A percentile compares a stretch with the other conserved stretches of the same genome.
Evolutionary conservation across 306 rosid species (phyloP).

Genomic region (Ormosia semicastrata): DNA sequence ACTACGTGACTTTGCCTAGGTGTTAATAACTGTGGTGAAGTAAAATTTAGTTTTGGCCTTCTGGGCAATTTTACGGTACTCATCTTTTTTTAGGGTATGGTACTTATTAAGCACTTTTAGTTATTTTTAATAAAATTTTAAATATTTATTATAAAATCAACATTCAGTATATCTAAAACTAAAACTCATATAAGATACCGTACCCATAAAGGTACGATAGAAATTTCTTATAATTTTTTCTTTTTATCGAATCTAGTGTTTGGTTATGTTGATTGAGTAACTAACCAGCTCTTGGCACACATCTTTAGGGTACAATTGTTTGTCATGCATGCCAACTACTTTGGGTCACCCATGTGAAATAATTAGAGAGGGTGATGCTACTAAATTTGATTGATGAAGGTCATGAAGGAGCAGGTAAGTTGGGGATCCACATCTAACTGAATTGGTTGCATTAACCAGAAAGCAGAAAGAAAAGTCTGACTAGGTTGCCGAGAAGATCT

Average conservation of each 20-base stretch:
- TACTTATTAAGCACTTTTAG: too few relatives aligned
- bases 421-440: constrained; percentile 25
- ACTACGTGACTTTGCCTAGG: not conserved
- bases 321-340: constrained; percentile 27
- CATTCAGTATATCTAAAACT: too few relatives aligned
- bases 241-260: not conserved
- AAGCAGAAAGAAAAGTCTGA: not conserved
- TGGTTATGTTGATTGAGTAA: constrained; percentile 27
- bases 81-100: too few relatives aligned
- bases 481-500: constrained; percentile 5
- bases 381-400: constrained; percentile 21
- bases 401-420: constrained; percentile 31
- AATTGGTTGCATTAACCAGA: constrained; percentile 17
- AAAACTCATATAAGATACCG: too few relatives aligned
- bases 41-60: not conserved
- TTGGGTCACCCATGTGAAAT: constrained; percentile 35
- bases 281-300: constrained; percentile 14
- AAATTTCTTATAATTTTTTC: not conserved
- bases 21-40: not conserved
- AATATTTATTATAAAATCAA: too few relatives aligned
- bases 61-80: too few relatives aligned
- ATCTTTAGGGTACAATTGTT: constrained; percentile 18
- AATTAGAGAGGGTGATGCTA: constrained; percentile 21
- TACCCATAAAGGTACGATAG: too few relatives aligned
- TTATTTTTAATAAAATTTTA: too few relatives aligned